A percentile compares a stretch with the other conserved stretches of the same genome.
phyloP scores from a whole-genome alignment of 495 filamentous ascomycete genomes.

The Jackrogersella minutella region DNA sequence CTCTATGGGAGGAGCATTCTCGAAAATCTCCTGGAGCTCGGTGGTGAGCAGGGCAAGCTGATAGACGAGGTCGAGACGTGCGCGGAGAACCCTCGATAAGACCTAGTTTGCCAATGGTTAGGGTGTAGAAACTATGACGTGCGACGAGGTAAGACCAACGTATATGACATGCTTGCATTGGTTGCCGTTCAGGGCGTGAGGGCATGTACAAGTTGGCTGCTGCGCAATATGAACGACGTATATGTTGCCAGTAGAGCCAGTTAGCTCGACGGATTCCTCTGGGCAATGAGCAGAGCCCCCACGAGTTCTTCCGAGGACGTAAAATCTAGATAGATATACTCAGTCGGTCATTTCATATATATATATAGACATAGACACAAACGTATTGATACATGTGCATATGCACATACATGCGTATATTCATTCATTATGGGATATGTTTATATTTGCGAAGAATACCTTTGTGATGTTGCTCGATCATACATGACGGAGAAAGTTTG shows the following conservation, averaged over 20 bases:
- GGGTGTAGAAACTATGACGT: neutral
- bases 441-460: conserved; percentile 6
- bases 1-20: conserved; percentile 55
- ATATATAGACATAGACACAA: neutral
- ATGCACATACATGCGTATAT: neutral
- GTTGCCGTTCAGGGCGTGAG: conserved; percentile 66
- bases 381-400: neutral
- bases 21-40: conserved; percentile 71
- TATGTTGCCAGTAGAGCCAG: conserved; percentile 78
- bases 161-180: conserved; percentile 70
- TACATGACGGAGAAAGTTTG: conserved; percentile 48
- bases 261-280: conserved; percentile 67
- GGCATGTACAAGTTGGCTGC: conserved; percentile 72
- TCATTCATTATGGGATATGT: neutral
- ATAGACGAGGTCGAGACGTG: conserved; percentile 68
- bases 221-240: conserved; percentile 65
- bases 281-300: conserved; percentile 40
- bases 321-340: conserved; percentile 40
- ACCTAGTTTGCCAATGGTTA: conserved; percentile 52
- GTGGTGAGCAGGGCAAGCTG: conserved; percentile 74
- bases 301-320: conserved; percentile 49
- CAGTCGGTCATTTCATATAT: neutral
- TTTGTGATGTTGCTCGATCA: conserved; percentile 51
- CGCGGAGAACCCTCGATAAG: conserved; percentile 70
- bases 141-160: conserved; percentile 20